Evolutionary conservation across 805 yeast species (phyloP).

Genomic region (Cyberlindnera petersonii): DNA sequence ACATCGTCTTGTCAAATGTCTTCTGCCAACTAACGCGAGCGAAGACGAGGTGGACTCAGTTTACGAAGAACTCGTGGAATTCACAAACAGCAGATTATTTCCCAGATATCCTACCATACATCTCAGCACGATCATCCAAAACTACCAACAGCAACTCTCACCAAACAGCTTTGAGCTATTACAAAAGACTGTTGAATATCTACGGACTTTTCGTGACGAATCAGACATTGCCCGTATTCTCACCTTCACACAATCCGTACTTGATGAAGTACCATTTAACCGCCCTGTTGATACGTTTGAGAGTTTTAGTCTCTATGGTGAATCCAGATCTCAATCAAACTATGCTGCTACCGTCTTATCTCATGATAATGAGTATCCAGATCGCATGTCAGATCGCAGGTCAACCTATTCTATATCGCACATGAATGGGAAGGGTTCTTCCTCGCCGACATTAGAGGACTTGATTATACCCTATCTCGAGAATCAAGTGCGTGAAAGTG

Average conservation of each 20-base stretch:
- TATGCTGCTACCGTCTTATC: slow-evolving; percentile 33
- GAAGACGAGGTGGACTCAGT: slow-evolving; percentile 13
- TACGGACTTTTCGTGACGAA: slow-evolving; percentile 7
- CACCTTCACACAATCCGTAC: not conserved
- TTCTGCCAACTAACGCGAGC: slow-evolving; percentile 13
- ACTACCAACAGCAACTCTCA: not conserved
- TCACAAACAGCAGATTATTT: slow-evolving; percentile 17
- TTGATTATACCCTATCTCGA: slow-evolving; percentile 33
- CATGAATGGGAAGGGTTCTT: slow-evolving; percentile 8
- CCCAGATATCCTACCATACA: not conserved
- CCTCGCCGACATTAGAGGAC: slow-evolving; percentile 30
- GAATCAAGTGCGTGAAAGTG: slow-evolving; percentile 35
- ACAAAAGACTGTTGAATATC: slow-evolving; percentile 9
- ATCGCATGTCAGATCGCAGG: slow-evolving; percentile 35
- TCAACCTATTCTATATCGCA: slow-evolving; percentile 30
- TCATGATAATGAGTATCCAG: slow-evolving; percentile 33
- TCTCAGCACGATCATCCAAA: not conserved
- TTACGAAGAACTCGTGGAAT: slow-evolving; percentile 19
- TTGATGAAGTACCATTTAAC: not conserved
- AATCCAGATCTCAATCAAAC: slow-evolving; percentile 10
- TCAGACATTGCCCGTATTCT: slow-evolving; percentile 12
- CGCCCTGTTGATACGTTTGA: not conserved
- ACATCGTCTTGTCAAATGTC: slow-evolving; percentile 19
- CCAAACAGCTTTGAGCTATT: slow-evolving; percentile 4
- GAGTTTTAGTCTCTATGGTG: slow-evolving; percentile 5